Evolutionary conservation across 345 rosid species (phyloP), one percentile per base, ranked within the genome.

Genomic region (Turnera subulata): DNA sequence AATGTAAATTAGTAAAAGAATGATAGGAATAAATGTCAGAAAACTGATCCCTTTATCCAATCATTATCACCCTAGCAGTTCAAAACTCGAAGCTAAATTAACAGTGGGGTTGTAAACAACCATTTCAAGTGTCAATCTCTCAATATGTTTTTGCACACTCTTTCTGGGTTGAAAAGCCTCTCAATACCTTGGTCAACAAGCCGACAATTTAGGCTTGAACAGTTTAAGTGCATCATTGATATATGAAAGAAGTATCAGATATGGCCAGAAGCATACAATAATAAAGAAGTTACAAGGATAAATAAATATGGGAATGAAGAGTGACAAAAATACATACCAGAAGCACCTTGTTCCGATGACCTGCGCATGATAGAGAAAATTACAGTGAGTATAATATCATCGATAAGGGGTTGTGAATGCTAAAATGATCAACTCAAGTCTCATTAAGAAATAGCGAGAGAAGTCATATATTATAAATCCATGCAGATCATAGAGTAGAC

Each of bases 341-440:
- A 83, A 61, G 91, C 54, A 42, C 87, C 78, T 61, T 79, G 79
- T 62, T 88, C 99, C 0, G 77, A 85, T 44, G 91, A 74, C 79
- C 99, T 94, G 96, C 84, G 81, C 14, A 53, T 53, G 6, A 55
- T 23, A 57, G 79, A 63, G 55, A 61, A 47, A 61, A 66, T 53
- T 15, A 40, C 46, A 54, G 8, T 29, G 35, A 29, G 4, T 29
- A 29, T 29, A 29, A 29, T 8, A 4, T 29, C 35, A 29, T 29
- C 40, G 40, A 37, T 37, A 13, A 9, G n/a, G 4, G 45, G n/a
- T 6, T 6, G 5, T 42, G 14, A 42, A 42, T 16, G 4, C 16
- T 16, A 42, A 9, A 16, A 13, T 42, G n/a, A 29, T 29, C 14
- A 42, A 13, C 45, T 42, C 45, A 42, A 42, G 4, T 10, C 45